These are phyloP conservation scores for Chytriomyces sp. DNA, from an alignment of 192 early-diverging fungal species.

Conservation along the genomic window DNA sequence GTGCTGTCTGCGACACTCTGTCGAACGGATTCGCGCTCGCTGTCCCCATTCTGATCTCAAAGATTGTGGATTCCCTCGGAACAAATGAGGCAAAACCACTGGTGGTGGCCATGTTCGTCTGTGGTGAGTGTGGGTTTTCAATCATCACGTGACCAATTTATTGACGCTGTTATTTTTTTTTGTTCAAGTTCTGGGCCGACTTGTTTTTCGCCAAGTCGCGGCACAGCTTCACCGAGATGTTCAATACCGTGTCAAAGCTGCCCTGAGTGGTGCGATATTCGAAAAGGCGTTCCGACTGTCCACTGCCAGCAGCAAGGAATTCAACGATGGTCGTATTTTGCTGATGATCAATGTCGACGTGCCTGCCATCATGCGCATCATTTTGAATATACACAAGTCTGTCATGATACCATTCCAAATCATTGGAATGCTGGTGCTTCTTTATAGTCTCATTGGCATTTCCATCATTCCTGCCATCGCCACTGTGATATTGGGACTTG, in stretches of 20 bases:
- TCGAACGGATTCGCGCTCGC: no score
- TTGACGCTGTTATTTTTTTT: no score
- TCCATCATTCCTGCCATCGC: background rate
- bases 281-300: no score
- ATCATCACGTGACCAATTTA: no score
- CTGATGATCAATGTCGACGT: slow-evolving; percentile 1
- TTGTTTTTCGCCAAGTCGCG: background rate
- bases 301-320: background rate
- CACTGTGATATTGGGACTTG: slow-evolving; percentile 1
- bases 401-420: background rate
- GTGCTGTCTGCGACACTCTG: no score
- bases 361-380: background rate
- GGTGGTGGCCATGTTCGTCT: no score
- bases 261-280: background rate
- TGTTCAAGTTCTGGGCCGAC: no score
- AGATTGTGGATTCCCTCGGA: no score
- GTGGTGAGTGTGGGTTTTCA: no score
- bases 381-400: slow-evolving; percentile 1
- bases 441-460: background rate
- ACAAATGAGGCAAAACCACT: no score
- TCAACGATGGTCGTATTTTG: slow-evolving; percentile 2
- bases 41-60: no score
- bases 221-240: background rate
- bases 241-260: background rate
- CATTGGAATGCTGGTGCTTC: slow-evolving; percentile 5